phyloP scores from a whole-genome alignment of 495 filamentous ascomycete genomes.

The Corynascus novoguineensis region DNA sequence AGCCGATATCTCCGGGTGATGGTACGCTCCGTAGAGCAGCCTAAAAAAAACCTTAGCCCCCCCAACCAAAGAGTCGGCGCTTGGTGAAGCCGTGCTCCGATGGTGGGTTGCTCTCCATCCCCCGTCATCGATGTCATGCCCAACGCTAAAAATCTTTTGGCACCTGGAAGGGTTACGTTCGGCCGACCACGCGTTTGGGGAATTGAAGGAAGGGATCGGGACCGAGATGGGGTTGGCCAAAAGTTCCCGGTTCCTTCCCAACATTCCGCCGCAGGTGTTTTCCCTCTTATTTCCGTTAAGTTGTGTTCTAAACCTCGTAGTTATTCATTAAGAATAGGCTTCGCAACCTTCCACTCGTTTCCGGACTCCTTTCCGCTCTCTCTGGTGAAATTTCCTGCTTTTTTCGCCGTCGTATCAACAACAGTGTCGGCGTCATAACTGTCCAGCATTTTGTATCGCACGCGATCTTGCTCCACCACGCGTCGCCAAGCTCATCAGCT shows the following conservation, averaged over 20 bases:
- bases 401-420: not conserved
- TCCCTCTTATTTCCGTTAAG: not conserved
- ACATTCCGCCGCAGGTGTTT: not conserved
- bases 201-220: not conserved
- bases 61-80: conserved; percentile 1
- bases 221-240: not conserved
- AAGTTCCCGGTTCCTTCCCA: not conserved
- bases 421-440: not conserved
- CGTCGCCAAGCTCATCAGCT: not conserved
- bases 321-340: not conserved
- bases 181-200: not conserved
- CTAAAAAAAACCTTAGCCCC: too few relatives aligned
- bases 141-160: not conserved
- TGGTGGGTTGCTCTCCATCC: not conserved
- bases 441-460: not conserved
- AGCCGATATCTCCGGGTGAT: conserved; percentile 16
- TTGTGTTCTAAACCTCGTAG: not conserved
- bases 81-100: conserved; percentile 4
- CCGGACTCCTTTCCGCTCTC: not conserved
- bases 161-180: not conserved
- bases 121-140: not conserved
- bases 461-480: not conserved
- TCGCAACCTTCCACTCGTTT: not conserved
- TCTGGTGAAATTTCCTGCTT: not conserved
- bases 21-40: too few relatives aligned